Conservation (phyloP, 441 rosid genomes). For the Codiaeum variegatum region DNA sequence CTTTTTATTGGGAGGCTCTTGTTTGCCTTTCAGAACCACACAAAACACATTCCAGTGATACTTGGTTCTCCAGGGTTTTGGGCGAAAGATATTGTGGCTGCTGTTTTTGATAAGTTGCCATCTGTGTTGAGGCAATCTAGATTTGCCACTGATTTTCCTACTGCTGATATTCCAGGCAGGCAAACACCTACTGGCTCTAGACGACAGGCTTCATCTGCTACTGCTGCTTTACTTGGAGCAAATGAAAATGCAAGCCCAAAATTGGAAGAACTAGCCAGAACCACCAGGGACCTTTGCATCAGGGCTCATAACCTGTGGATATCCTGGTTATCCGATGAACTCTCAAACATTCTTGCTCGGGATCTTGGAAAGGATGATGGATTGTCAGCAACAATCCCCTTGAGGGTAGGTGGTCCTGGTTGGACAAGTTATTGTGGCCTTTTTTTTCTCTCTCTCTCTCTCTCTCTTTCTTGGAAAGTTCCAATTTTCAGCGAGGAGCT, state of each 20-base stretch:
- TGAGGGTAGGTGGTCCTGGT: conserved; percentile 53
- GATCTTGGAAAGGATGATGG: conserved; percentile 83
- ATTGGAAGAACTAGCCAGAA: conserved; percentile 60
- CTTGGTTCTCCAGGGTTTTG: conserved; percentile 96
- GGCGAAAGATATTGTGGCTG: conserved; percentile 61
- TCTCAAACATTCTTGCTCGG: conserved; percentile 64
- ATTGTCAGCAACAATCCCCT: conserved; percentile 66
- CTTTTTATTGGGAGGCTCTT: conserved; percentile 90
- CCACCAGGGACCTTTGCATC: conserved; percentile 65
- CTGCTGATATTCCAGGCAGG: conserved; percentile 51
- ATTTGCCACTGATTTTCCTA: conserved; percentile 37
- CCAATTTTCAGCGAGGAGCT: not conserved
- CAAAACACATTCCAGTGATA: conserved; percentile 71
- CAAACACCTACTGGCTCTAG: conserved; percentile 46
- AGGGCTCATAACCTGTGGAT: conserved; percentile 93
- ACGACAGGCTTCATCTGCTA: conserved; percentile 72
- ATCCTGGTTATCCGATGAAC: conserved; percentile 80
- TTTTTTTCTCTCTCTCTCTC: no score
- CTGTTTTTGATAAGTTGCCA: conserved; percentile 65
- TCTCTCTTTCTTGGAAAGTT: not conserved
- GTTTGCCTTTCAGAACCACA: conserved; percentile 82
- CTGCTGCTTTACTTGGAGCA: conserved; percentile 79
- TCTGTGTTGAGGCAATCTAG: conserved; percentile 59
- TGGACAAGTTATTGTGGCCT: not conserved
- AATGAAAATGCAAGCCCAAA: conserved; percentile 78